A percentile compares a stretch with the other conserved stretches of the same genome.
phyloP scores from a whole-genome alignment of 116 monocot genomes.

The Cymodocea nodosa region DNA sequence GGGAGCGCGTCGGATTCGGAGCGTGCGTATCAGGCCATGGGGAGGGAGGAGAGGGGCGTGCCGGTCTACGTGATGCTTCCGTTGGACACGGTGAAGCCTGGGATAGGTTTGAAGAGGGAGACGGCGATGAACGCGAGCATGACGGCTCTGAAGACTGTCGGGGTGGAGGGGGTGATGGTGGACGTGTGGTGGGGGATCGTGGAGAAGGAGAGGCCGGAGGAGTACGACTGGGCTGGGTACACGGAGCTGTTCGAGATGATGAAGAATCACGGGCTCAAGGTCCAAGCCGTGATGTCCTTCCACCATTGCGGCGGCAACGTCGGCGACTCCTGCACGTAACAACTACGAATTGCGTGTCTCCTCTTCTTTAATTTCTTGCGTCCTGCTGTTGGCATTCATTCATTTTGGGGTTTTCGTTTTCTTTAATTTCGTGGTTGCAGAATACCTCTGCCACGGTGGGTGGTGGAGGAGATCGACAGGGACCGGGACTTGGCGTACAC shows the following conservation, averaged over 20 bases:
- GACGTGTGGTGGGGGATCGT: constrained; percentile 97
- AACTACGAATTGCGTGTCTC: background rate
- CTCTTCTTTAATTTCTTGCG: too few relatives aligned
- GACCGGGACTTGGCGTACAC: constrained; percentile 66
- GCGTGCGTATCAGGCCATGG: background rate
- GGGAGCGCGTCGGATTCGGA: constrained; percentile 4
- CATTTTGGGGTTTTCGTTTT: background rate
- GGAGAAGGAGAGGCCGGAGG: constrained; percentile 55
- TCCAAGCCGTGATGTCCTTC: constrained; percentile 98
- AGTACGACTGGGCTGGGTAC: constrained; percentile 72
- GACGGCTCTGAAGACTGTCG: constrained; percentile 73
- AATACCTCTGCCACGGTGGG: constrained; percentile 80
- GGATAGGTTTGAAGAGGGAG: constrained; percentile 42
- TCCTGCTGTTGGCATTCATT: background rate
- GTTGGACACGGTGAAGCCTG: constrained; percentile 53
- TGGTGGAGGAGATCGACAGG: constrained; percentile 59
- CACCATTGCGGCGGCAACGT: constrained; percentile 95
- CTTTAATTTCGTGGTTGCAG: constrained; percentile 16
- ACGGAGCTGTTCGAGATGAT: constrained; percentile 69
- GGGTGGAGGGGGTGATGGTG: constrained; percentile 88
- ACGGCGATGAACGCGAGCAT: constrained; percentile 78
- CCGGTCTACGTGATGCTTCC: constrained; percentile 96
- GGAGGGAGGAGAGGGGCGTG: constrained; percentile 27
- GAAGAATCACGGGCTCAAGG: constrained; percentile 47
- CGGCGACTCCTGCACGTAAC: constrained; percentile 77